Percentiles rank a stretch among this genome's conserved stretches.
phyloP scores from a whole-genome alignment of 2,329 filamentous ascomycete species.

The Magnaporthales sp. region DNA sequence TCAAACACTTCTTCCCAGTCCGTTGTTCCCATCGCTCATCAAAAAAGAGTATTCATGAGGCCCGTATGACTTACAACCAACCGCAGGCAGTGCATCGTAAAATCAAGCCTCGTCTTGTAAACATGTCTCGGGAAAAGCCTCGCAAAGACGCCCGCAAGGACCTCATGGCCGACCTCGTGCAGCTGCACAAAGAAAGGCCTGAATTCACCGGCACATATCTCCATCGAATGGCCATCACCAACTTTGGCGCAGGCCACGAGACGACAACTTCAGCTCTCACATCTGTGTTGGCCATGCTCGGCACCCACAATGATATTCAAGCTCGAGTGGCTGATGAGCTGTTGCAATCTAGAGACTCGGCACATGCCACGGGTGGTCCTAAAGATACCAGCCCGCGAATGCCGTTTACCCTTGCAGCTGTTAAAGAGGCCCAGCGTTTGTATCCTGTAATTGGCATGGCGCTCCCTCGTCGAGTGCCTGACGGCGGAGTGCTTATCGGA shows the following conservation, averaged over 20 bases:
- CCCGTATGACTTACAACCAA: neutral
- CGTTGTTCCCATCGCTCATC: constrained; percentile 10
- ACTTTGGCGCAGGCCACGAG: constrained; percentile 47
- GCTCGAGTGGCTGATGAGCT: constrained; percentile 21
- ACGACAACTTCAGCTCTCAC: constrained; percentile 45
- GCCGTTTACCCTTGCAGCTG: constrained; percentile 31
- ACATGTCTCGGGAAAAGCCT: neutral
- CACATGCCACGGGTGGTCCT: constrained; percentile 13
- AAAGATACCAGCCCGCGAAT: constrained; percentile 16
- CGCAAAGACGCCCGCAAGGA: constrained; percentile 28
- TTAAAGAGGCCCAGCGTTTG: constrained; percentile 42
- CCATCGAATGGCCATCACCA: constrained; percentile 42
- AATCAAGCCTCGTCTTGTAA: constrained; percentile 5
- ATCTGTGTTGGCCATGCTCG: constrained; percentile 37
- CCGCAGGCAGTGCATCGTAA: constrained; percentile 20
- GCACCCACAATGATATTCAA: constrained; percentile 25
- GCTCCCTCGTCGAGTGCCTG: constrained; percentile 37
- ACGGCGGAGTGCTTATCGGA: constrained; percentile 24
- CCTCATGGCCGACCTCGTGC: constrained; percentile 36
- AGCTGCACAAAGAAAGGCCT: constrained; percentile 33
- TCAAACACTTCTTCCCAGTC: constrained; percentile 41
- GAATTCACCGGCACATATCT: constrained; percentile 39
- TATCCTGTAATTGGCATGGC: constrained; percentile 44
- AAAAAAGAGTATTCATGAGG: neutral
- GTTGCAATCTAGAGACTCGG: constrained; percentile 4